Base-by-base conservation (phyloP, 768 basidiomycete species). In the Suillus subaureus region DNA sequence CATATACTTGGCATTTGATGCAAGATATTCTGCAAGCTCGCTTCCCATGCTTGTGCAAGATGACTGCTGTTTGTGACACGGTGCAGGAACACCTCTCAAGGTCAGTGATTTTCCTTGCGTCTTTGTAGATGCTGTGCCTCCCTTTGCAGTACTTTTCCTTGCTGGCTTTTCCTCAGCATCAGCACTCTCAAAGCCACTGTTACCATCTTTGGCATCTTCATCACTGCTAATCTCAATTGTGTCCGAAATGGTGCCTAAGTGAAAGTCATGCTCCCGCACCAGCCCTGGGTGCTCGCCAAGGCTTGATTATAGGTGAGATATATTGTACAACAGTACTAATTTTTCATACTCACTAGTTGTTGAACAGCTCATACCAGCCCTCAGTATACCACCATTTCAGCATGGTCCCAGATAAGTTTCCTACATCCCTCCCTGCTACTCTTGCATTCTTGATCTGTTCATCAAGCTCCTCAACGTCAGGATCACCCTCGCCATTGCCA, bases 401-500 rank as follows among this genome's bases (percentile, higher is more conserved):
- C 23, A 16, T 55, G 1, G 8, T 18, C 9, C 21, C 42, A 9
- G 64, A 60, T 21, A 64, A 18, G 7, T 16, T 60, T 3, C 64
- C 43, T 3, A 64, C 6, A 21, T 64, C 37, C 23, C 15, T 35
- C 13, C 64, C 64, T 21, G 43, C 54, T 4, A 7, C 31, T 49
- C 35, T n/a, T 26, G 39, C 56, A 26, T 31, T 37, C 15, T 33
- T 23, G 6, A 64, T 64, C 13, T 45, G 8, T 9, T 64, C 64
- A 28, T 64, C 56, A 28, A 64, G 31, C 15, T 57, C 57, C 40
- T 60, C n/a, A 6, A 49, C 15, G n/a, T 64, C 43, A 47, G 64
- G 64, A 45, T 64, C 64, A n/a, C 26, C 63, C 18, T 37, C 63
- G 4, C 56, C 58, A 52, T 65, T 65, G 12, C 64, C 58, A 61